Evolutionary conservation across 192 early-diverging fungal species (phyloP).

Genomic region (Umbelopsis sp.): DNA sequence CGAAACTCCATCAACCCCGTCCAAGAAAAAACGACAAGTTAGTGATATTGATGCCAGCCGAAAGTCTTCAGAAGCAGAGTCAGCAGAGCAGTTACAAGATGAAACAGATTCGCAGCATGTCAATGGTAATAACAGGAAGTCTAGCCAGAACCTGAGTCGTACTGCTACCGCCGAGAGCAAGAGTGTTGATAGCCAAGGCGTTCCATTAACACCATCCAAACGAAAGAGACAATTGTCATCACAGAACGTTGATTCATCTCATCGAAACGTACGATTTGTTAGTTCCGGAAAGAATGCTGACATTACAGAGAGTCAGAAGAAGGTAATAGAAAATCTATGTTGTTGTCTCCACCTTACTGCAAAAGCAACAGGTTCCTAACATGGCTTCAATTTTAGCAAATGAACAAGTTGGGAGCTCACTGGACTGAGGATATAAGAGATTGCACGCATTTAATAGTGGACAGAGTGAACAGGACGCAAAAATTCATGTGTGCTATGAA

Average conservation of each 20-base stretch:
- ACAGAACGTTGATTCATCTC: background rate
- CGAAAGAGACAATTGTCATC: background rate
- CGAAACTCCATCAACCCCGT: background rate
- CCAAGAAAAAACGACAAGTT: background rate
- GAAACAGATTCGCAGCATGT: background rate
- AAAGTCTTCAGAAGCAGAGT: background rate
- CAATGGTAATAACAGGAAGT: no score
- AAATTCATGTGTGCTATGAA: slow-evolving; percentile 28
- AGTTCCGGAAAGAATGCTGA: background rate
- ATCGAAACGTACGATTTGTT: background rate
- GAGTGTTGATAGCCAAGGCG: background rate
- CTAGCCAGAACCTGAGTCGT: background rate
- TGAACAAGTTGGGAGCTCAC: slow-evolving; percentile 9
- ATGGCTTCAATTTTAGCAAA: background rate
- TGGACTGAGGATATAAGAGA: background rate
- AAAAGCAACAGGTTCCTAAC: background rate
- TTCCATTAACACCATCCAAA: background rate
- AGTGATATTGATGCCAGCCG: background rate
- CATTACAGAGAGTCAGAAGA: slow-evolving; percentile 4
- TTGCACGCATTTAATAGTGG: slow-evolving; percentile 16
- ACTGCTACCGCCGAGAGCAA: background rate
- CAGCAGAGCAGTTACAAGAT: background rate
- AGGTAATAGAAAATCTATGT: no score
- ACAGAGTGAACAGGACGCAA: slow-evolving; percentile 12
- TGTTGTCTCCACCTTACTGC: no score